Conservation (phyloP, 768 basidiomycete species). For the Termitomyces bulborhizus region DNA sequence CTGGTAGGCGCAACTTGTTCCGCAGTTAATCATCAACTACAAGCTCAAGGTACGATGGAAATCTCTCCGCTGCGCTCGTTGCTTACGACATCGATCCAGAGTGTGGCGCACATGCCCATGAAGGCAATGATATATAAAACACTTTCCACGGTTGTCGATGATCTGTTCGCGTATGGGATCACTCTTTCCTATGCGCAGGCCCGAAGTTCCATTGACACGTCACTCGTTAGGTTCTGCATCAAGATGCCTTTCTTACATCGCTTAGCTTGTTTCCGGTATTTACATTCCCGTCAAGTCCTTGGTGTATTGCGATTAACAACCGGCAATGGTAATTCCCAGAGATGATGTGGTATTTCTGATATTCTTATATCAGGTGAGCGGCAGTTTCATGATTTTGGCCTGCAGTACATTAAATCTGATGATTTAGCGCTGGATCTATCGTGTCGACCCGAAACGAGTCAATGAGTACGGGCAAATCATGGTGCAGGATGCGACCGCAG, state of each 20-base stretch:
- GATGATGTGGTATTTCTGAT: slow-evolving; percentile 90
- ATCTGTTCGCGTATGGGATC: slow-evolving; percentile 75
- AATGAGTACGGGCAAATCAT: slow-evolving; percentile 96
- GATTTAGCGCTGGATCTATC: slow-evolving; percentile 91
- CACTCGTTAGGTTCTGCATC: slow-evolving; percentile 70
- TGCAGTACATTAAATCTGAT: slow-evolving; percentile 14
- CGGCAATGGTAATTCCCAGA: slow-evolving; percentile 25
- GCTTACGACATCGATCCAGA: slow-evolving; percentile 36
- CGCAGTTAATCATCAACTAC: slow-evolving; percentile 93
- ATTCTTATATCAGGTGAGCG: slow-evolving; percentile 83
- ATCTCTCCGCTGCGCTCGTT: slow-evolving; percentile 9
- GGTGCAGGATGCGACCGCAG: slow-evolving; percentile 35
- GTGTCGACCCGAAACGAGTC: slow-evolving; percentile 87
- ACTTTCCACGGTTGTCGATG: slow-evolving; percentile 85
- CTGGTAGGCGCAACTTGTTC: slow-evolving; percentile 73
- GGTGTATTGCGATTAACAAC: slow-evolving; percentile 14
- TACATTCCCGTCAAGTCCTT: slow-evolving; percentile 13
- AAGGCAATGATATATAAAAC: slow-evolving; percentile 97
- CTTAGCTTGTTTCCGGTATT: slow-evolving; percentile 72
- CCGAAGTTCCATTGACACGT: slow-evolving; percentile 10
- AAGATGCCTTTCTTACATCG: slow-evolving; percentile 96
- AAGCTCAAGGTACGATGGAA: slow-evolving; percentile 73
- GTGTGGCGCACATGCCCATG: slow-evolving; percentile 97
- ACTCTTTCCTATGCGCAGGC: slow-evolving; percentile 2
- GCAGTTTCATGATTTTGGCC: not conserved